Base-by-base conservation (phyloP, 768 basidiomycete genomes). In the Postia placenta region DNA sequence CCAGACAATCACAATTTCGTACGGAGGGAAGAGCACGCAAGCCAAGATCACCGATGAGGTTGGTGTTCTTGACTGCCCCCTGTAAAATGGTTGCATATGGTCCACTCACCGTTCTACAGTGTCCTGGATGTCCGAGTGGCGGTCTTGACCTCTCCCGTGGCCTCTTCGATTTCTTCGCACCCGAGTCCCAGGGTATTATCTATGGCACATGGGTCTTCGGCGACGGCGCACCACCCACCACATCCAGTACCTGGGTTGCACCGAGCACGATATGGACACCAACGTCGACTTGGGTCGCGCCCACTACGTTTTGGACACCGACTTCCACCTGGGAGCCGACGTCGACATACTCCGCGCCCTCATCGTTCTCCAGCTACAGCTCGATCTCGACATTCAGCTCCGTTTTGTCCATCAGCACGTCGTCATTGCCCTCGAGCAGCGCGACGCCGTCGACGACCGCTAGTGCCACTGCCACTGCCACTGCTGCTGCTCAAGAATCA, bases 91-190 rank as follows among this genome's bases (percentile, higher is more conserved):
- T 33, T 7, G 30, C 30, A 33, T 33, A 33, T 33, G 15, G 30
- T 15, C 30, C 33, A 14, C 23, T 25, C 12, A 14, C 12, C 11
- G 12, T 27, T 27, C 26, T 22, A 12, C 54, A 85, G 78, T 88
- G 87, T 61, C 78, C 80, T 38, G 76, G 74, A 12, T 91, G 88
- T 61, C 77, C 77, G 20, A 74, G 60, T 24, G 74, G 71, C 15
- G 84, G 77, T 35, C 74, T 88, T 24, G 89, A 92, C 67, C 69
- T 90, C 49, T 81, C 81, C 17, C 62, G 67, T 15, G 80, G 81
- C 44, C 73, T 91, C 40, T 91, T 92, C 66, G 55, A 67, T 23
- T 75, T 67, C 69, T 87, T 91, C 55, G 78, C 75, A 9, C 11
- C 39, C 11, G 56, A 69, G 41, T 56, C 56, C 25, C 57, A 33